Evolutionary conservation across 768 basidiomycete species (phyloP).

Genomic region (Mycena maculata): DNA sequence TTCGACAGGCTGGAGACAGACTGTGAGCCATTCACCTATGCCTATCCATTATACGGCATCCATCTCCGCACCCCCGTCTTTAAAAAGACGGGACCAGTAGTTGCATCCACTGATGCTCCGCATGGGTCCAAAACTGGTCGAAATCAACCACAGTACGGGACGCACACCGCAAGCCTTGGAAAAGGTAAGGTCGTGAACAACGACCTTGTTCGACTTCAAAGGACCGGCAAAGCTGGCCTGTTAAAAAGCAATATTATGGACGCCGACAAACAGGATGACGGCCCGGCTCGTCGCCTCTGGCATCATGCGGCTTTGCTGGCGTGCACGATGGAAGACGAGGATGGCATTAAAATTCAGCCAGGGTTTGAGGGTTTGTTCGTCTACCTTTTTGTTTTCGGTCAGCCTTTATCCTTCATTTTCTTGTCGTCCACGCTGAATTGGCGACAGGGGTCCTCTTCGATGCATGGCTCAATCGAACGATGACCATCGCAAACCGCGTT

Average conservation of each 20-base stretch:
- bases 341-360: constrained; percentile 3
- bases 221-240: constrained; percentile 3
- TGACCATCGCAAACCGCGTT: constrained; percentile 34
- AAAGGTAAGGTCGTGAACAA: constrained; percentile 36
- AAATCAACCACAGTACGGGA: constrained; percentile 17
- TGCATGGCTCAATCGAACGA: constrained; percentile 39
- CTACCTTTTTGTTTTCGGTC: constrained; percentile 41
- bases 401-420: constrained; percentile 1
- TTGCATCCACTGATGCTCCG: constrained; percentile 30
- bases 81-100: constrained; percentile 32
- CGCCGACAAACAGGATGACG: constrained; percentile 40
- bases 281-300: constrained; percentile 34
- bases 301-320: constrained; percentile 23
- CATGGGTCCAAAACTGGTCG: constrained; percentile 40
- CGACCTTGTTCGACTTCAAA: constrained; percentile 36
- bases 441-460: constrained; percentile 37
- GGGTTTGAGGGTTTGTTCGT: constrained; percentile 40
- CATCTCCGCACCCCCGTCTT: constrained; percentile 37
- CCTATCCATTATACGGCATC: constrained; percentile 38
- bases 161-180: constrained; percentile 39
- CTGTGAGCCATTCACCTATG: constrained; percentile 31
- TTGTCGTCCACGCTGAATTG: background rate
- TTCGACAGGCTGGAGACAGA: constrained; percentile 33
- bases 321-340: constrained; percentile 15
- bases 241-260: constrained; percentile 27